These are phyloP conservation scores for Blastobotrys proliferans DNA, from an alignment of 1,139 yeast species.

Conservation along the genomic window DNA sequence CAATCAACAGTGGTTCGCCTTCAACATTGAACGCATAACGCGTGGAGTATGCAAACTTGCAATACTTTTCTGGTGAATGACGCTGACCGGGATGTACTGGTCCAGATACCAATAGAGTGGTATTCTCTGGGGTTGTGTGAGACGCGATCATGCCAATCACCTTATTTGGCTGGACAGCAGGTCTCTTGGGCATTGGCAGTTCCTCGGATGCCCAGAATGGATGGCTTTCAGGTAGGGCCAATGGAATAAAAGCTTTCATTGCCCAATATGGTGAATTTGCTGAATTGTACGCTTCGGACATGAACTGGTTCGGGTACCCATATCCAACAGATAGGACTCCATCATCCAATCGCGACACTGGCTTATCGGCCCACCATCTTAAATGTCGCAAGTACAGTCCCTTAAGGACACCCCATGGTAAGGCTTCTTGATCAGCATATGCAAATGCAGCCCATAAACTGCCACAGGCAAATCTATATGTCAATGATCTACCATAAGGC, in stretches of 20 bases:
- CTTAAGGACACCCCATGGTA: conserved; percentile 32
- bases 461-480: conserved; percentile 31
- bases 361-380: conserved; percentile 34
- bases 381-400: conserved; percentile 30
- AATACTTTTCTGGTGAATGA: conserved; percentile 30
- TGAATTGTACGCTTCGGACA: conserved; percentile 33
- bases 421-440: conserved; percentile 23
- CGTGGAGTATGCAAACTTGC: conserved; percentile 35
- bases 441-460: conserved; percentile 35
- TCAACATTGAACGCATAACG: conserved; percentile 33
- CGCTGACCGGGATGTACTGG: conserved; percentile 28
- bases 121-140: conserved; percentile 26
- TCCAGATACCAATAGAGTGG: conserved; percentile 31
- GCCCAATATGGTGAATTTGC: conserved; percentile 37
- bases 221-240: conserved; percentile 25
- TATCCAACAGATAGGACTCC: conserved; percentile 32
- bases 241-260: conserved; percentile 29
- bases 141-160: conserved; percentile 28
- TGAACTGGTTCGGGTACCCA: conserved; percentile 31
- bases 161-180: conserved; percentile 13
- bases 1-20: conserved; percentile 21
- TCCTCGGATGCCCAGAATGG: conserved; percentile 26
- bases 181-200: conserved; percentile 11
- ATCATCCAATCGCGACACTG: conserved; percentile 26
- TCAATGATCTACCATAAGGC: conserved; percentile 33